phyloP scores from a whole-genome alignment of 2,329 filamentous ascomycete genomes.

The Aspergillus sp. region DNA sequence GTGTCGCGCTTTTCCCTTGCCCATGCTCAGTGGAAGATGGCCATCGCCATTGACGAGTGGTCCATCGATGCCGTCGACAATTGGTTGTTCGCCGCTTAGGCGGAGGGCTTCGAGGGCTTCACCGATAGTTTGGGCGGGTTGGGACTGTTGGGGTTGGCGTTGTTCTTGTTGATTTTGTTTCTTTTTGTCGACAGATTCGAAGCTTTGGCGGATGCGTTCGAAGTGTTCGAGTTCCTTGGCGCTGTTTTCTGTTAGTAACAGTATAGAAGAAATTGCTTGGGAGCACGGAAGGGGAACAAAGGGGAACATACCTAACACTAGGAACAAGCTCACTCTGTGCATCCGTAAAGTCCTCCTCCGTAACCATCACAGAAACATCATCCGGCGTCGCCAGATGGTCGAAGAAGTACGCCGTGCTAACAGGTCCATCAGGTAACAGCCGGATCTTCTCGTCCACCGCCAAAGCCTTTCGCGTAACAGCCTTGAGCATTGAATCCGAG shows the following conservation, averaged over 20 bases:
- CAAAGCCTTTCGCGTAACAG: slow-evolving; percentile 82
- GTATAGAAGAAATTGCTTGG: neutral
- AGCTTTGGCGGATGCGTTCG: slow-evolving; percentile 70
- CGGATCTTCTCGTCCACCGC: slow-evolving; percentile 78
- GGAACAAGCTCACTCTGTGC: slow-evolving; percentile 85
- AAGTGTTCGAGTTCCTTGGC: slow-evolving; percentile 89
- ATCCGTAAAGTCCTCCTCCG: slow-evolving; percentile 76
- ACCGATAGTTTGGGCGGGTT: slow-evolving; percentile 28
- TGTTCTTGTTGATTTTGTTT: slow-evolving; percentile 12
- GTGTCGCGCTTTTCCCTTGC: slow-evolving; percentile 28
- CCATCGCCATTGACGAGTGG: slow-evolving; percentile 22
- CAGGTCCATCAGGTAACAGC: slow-evolving; percentile 49
- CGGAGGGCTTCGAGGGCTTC: slow-evolving; percentile 32
- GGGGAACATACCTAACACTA: slow-evolving; percentile 56
- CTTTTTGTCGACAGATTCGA: slow-evolving; percentile 58
- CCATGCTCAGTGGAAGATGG: slow-evolving; percentile 7
- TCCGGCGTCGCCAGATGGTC: slow-evolving; percentile 79
- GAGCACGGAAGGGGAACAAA: neutral
- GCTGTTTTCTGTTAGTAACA: slow-evolving; percentile 42
- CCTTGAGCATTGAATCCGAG: slow-evolving; percentile 98
- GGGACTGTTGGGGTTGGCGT: neutral
- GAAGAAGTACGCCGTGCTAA: slow-evolving; percentile 91
- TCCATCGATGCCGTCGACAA: slow-evolving; percentile 13
- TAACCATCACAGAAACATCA: slow-evolving; percentile 81
- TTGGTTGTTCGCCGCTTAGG: slow-evolving; percentile 12